Base-by-base conservation (phyloP, 371 early-diverging fungal genomes). In the Actinomucor elegans region DNA sequence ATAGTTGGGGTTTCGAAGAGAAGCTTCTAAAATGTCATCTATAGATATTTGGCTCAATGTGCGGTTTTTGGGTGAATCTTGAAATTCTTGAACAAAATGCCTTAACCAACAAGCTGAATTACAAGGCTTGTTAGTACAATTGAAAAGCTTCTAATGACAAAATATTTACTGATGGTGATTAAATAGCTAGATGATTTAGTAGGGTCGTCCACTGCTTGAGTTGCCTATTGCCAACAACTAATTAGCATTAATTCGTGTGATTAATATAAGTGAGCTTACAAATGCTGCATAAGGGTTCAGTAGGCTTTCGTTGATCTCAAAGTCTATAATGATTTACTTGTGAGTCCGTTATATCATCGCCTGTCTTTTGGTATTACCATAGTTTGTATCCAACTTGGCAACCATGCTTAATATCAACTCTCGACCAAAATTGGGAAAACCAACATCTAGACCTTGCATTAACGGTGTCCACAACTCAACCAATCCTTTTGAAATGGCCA, bases 71-170 rank as follows among this genome's bases (percentile, higher is more conserved):
- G 37, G 27, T 17, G 35, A 35, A 5, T 26, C 27, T 9, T 27
- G 27, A 23, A 53, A 58, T 32, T 73, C 59, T 15, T 48, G 32
- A 2, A 71, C 57, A 36, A 79, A 64, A 31, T 64, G 38, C 27
- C 66, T 68, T 14, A 79, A 26, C 72, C 75, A 79, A 31, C 68
- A 73, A 11, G 67, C 72, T 70, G n/a, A n/a, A n/a, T n/a, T n/a
- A 67, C 20, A 21, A 9, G 37, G 14, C 3, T 20, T 0, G 0
- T 40, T 37, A 37, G 18, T 17, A 21, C 11, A 11, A 34, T 10
- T 44, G 1, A 32, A 6, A 14, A 5, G 4, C 11, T 23, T 1
- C 6, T 6, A 14, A 23, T 44, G 28, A 26, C 1, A 15, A 18
- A 15, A 17, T 11, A 41, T 52, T 55, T 71, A 78, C 79, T 59